These are phyloP conservation scores for Solanum pimpinellifolium DNA, from an alignment of 257 asterid species.

Conservation along the genomic window DNA sequence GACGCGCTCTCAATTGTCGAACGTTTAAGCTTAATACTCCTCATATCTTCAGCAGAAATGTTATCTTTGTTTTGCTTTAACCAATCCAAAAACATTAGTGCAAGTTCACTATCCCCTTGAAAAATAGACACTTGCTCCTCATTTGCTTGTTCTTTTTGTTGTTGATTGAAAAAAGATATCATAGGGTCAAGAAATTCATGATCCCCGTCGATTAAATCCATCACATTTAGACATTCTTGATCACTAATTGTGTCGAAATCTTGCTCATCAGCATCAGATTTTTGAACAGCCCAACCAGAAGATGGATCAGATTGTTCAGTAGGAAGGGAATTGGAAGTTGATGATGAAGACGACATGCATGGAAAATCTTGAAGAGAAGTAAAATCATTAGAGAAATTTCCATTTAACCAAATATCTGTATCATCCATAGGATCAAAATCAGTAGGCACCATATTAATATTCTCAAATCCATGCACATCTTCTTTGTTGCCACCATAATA, in stretches of 20 bases:
- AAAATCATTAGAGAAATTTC: constrained; percentile 37
- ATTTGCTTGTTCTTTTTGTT: neutral
- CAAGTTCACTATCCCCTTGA: constrained; percentile 52
- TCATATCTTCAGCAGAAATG: constrained; percentile 78
- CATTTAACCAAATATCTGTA: constrained; percentile 42
- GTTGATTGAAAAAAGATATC: constrained; percentile 25
- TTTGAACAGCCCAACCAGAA: constrained; percentile 20
- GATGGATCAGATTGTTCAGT: constrained; percentile 14
- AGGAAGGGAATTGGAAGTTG: constrained; percentile 33
- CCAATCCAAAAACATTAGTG: constrained; percentile 70
- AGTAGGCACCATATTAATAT: neutral
- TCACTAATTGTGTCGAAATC: constrained; percentile 5
- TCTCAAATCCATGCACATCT: constrained; percentile 1
- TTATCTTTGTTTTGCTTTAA: constrained; percentile 60
- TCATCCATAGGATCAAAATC: constrained; percentile 24
- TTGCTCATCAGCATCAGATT: constrained; percentile 25
- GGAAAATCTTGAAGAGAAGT: constrained; percentile 69
- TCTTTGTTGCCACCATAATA: constrained; percentile 3
- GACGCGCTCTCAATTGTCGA: constrained; percentile 76
- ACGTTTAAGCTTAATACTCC: constrained; percentile 65
- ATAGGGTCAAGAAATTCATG: constrained; percentile 66
- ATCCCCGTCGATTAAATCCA: constrained; percentile 49
- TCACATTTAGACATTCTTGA: constrained; percentile 36
- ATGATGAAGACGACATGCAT: constrained; percentile 17
- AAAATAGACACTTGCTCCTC: constrained; percentile 28